phyloP scores from a whole-genome alignment of 1,284 basidiomycete genomes.

The Abortiporus biennis region DNA sequence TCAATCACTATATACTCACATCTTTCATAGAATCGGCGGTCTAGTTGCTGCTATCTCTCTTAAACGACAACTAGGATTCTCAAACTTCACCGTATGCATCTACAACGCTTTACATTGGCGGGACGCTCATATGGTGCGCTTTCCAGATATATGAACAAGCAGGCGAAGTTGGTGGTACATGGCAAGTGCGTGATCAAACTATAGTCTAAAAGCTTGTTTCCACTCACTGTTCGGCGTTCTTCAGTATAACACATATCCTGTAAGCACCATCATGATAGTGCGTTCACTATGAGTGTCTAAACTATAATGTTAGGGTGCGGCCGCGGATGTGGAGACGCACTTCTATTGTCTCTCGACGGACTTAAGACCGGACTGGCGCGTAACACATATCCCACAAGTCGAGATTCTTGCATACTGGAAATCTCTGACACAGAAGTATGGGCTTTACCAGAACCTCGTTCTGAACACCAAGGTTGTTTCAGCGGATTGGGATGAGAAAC shows the following conservation, averaged over 20 bases:
- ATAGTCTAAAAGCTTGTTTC: neutral
- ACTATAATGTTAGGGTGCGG: constrained; percentile 21
- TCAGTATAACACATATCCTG: constrained; percentile 27
- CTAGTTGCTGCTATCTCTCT: neutral
- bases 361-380: constrained; percentile 26
- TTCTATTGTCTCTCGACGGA: constrained; percentile 27
- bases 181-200: constrained; percentile 21
- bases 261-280: constrained; percentile 5
- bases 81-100: neutral
- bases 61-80: neutral
- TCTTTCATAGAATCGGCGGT: neutral
- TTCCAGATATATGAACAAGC: constrained; percentile 29
- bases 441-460: constrained; percentile 15
- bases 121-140: neutral
- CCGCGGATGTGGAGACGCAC: constrained; percentile 21
- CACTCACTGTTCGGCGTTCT: neutral
- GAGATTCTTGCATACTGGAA: constrained; percentile 29
- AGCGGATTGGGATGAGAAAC: constrained; percentile 32
- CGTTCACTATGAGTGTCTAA: too few species aligned
- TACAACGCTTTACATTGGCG: neutral
- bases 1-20: neutral
- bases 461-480: constrained; percentile 30
- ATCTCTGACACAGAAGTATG: constrained; percentile 19
- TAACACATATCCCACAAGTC: constrained; percentile 19
- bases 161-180: constrained; percentile 29